These are phyloP conservation scores for Penicillium odoratum DNA, from an alignment of 495 filamentous ascomycete species.

Conservation along the genomic window DNA sequence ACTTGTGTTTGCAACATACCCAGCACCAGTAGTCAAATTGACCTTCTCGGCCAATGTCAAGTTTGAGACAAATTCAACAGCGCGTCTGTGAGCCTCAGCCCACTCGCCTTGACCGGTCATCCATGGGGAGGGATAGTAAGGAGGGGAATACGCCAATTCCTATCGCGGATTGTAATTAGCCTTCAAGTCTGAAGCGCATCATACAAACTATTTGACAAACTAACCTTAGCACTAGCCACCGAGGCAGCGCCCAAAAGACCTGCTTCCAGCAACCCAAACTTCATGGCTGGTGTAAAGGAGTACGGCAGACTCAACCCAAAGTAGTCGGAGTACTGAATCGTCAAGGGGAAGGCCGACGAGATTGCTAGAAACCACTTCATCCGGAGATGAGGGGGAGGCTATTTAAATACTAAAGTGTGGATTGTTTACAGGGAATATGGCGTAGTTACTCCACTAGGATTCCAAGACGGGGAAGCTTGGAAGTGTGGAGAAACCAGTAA, in stretches of 20 bases:
- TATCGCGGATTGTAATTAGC: constrained; percentile 15
- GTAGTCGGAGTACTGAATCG: constrained; percentile 10
- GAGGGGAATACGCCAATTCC: constrained; percentile 51
- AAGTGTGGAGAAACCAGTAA: constrained; percentile 23
- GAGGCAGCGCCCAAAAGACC: constrained; percentile 37
- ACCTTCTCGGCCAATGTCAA: constrained; percentile 88
- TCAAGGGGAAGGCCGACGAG: not conserved
- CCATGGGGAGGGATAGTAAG: constrained; percentile 86
- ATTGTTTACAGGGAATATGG: constrained; percentile 3
- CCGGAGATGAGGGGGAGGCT: constrained; percentile 1
- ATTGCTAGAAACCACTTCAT: not conserved
- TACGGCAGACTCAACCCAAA: constrained; percentile 6
- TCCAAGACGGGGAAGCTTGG: constrained; percentile 6
- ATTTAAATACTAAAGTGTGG: constrained; percentile 11
- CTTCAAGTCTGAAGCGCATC: not conserved
- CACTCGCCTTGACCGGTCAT: constrained; percentile 67
- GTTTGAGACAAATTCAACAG: constrained; percentile 75
- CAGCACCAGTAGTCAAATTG: constrained; percentile 85
- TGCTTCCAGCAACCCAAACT: constrained; percentile 40
- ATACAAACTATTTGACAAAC: not conserved
- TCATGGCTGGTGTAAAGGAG: constrained; percentile 32
- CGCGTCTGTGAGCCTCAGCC: constrained; percentile 75
- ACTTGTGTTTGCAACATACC: constrained; percentile 44
- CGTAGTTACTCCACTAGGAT: constrained; percentile 1
- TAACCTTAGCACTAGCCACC: constrained; percentile 39